Percentiles rank a stretch among this genome's conserved stretches.
These are phyloP conservation scores for Avicennia marina DNA, from an alignment of 257 asterid species.

Conservation along the genomic window DNA sequence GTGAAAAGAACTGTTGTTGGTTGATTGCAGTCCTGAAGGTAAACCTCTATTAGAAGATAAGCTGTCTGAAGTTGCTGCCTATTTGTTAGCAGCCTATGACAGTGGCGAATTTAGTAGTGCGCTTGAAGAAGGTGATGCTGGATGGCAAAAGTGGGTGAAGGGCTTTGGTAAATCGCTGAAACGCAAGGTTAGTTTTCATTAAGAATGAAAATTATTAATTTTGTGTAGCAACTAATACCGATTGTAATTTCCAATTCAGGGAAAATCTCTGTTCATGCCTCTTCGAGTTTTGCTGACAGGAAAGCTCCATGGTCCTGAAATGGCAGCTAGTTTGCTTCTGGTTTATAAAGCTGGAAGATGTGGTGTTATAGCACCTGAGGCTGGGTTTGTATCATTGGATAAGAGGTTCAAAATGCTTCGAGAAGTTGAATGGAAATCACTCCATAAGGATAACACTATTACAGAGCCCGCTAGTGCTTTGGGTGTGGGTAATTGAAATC, in stretches of 20 bases:
- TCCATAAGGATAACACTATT: slow-evolving; percentile 34
- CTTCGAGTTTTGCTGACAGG: slow-evolving; percentile 86
- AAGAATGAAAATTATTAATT: not conserved
- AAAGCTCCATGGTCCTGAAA: slow-evolving; percentile 92
- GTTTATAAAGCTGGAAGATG: slow-evolving; percentile 63
- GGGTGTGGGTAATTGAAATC: slow-evolving; percentile 23
- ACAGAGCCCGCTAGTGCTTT: slow-evolving; percentile 37
- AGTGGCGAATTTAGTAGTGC: slow-evolving; percentile 67
- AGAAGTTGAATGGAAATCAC: slow-evolving; percentile 62
- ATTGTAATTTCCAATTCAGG: slow-evolving; percentile 42
- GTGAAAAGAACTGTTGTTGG: slow-evolving; percentile 2
- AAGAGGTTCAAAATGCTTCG: slow-evolving; percentile 58
- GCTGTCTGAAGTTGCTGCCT: slow-evolving; percentile 68
- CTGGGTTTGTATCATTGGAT: slow-evolving; percentile 54
- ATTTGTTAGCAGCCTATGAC: slow-evolving; percentile 70
- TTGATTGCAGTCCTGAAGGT: slow-evolving; percentile 66
- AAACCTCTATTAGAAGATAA: slow-evolving; percentile 63
- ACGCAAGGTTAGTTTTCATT: slow-evolving; percentile 64
- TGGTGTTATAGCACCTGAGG: slow-evolving; percentile 43
- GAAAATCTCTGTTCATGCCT: slow-evolving; percentile 93
- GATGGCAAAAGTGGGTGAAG: slow-evolving; percentile 93
- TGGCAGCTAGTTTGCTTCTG: slow-evolving; percentile 62
- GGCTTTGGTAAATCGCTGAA: slow-evolving; percentile 76
- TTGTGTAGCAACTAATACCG: too few relatives aligned
- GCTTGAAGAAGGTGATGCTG: slow-evolving; percentile 70